Evolutionary conservation across 192 early-diverging fungal species (phyloP), one percentile per base, ranked within the genome.

Genomic region (Umbelopsis sp.): DNA sequence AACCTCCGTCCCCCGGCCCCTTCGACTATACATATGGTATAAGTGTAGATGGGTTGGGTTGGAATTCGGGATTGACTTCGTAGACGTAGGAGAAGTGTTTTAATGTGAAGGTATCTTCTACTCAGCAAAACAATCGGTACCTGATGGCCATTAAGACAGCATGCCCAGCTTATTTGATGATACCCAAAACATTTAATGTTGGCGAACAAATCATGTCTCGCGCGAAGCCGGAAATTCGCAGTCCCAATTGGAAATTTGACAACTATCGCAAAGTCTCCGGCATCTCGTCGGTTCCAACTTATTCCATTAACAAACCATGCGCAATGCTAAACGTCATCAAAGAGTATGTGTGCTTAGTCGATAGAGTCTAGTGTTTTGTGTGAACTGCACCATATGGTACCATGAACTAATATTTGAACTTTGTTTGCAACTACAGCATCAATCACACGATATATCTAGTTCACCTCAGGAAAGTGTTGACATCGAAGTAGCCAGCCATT

Each of bases 391-490:
- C 47, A 17, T 17, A 49, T 20, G 0, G 17, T 62, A 11, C 3
- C 29, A 2, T 10, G 8, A 12, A 62, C 31, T 34, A 62, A 34
- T 20, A 2, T 20, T 17, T 17, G 2, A 17, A 49, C n/a, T n/a
- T n/a, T n/a, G n/a, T 62, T 34, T 34, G 8, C 10, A 32, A 62
- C 12, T 62, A 14, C 17, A 62, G 56, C 56, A 62, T 26, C 26
- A n/a, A 32, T 62, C 56, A 7, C 56, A 62, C 56, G 56, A 62
- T 26, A 62, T 62, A 17, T 34, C 56, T 29, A 32, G 31, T n/a
- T n/a, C 56, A n/a, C 56, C 56, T 34, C 26, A 62, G 31, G 56
- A 34, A 34, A 62, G 56, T 29, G 53, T 62, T 62, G 56, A 62
- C 56, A 34, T 41, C 36, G 7, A 2, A 29, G 56, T 56, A 2